These are phyloP conservation scores for Sclerotinia borealis DNA, from an alignment of 2,329 filamentous ascomycete species.

Conservation along the genomic window DNA sequence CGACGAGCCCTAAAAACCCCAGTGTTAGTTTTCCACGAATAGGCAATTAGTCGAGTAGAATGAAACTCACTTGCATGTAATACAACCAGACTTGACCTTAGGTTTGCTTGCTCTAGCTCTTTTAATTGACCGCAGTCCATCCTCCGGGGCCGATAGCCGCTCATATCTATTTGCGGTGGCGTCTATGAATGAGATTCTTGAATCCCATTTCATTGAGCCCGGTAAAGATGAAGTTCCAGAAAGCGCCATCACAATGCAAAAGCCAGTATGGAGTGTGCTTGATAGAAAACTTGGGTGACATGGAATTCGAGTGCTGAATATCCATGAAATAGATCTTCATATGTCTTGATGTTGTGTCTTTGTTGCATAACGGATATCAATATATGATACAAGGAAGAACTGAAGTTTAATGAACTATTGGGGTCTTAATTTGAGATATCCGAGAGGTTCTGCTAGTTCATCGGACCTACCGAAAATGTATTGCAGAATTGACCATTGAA, in stretches of 20 bases:
- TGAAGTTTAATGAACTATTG: constrained; percentile 9
- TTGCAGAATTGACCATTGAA: constrained; percentile 11
- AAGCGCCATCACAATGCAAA: not conserved
- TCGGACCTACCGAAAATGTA: constrained; percentile 21
- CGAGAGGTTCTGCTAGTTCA: constrained; percentile 14
- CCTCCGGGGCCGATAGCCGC: constrained; percentile 18
- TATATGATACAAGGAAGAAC: constrained; percentile 6
- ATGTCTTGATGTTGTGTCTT: not conserved
- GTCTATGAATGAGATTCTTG: not conserved
- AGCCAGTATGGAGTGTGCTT: not conserved
- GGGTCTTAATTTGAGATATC: constrained; percentile 13
- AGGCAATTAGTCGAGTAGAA: too few species aligned
- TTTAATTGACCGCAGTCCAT: constrained; percentile 19
- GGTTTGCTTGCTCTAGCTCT: constrained; percentile 27
- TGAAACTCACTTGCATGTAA: constrained; percentile 56
- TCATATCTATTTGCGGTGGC: not conserved
- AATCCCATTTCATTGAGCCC: not conserved
- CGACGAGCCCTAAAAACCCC: constrained; percentile 38
- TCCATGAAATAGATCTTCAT: not conserved
- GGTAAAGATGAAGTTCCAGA: not conserved
- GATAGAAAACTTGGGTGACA: not conserved
- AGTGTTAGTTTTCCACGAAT: not conserved
- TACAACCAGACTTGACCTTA: constrained; percentile 62
- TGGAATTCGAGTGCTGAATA: not conserved
- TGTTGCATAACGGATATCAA: not conserved